These are phyloP conservation scores for Funneliformis caledonium DNA, from an alignment of 371 early-diverging fungal genomes.

Conservation along the genomic window DNA sequence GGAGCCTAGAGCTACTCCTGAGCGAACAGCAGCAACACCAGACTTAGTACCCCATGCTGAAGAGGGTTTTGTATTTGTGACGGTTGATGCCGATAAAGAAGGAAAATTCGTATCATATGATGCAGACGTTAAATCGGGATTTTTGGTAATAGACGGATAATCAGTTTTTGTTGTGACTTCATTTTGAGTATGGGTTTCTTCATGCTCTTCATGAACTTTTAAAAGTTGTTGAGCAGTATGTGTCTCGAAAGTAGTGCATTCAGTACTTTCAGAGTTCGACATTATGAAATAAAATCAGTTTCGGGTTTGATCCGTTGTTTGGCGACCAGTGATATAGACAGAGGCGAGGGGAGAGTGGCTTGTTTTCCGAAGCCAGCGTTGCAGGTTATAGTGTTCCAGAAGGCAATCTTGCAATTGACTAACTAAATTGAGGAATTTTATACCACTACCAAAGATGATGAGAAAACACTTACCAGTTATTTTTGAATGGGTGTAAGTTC, in stretches of 20 bases:
- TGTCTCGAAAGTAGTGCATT: background rate
- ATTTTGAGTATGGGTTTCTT: background rate
- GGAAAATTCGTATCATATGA: slow-evolving; percentile 42
- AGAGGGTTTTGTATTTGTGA: background rate
- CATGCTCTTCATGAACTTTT: slow-evolving; percentile 23
- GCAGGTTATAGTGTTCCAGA: slow-evolving; percentile 5
- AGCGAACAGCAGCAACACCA: slow-evolving; percentile 21
- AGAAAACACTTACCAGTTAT: background rate
- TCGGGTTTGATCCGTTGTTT: slow-evolving; percentile 28
- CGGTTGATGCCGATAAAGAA: slow-evolving; percentile 40
- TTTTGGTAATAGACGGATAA: slow-evolving; percentile 13
- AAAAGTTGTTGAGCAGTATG: slow-evolving; percentile 8
- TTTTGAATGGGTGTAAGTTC: background rate
- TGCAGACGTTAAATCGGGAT: slow-evolving; percentile 12
- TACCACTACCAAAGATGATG: background rate
- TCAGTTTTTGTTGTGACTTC: background rate
- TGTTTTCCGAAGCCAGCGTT: slow-evolving; percentile 39
- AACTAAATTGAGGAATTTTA: background rate
- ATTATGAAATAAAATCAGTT: slow-evolving; percentile 21
- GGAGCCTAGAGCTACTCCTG: background rate
- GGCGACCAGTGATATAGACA: slow-evolving; percentile 21
- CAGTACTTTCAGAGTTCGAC: background rate
- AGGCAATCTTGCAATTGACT: background rate
- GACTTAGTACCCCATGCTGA: slow-evolving; percentile 14
- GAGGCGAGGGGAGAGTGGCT: slow-evolving; percentile 12